Percentiles rank a stretch among this genome's conserved stretches.
Conservation (phyloP, 495 filamentous ascomycete species). For the Penicillium paradoxum region DNA sequence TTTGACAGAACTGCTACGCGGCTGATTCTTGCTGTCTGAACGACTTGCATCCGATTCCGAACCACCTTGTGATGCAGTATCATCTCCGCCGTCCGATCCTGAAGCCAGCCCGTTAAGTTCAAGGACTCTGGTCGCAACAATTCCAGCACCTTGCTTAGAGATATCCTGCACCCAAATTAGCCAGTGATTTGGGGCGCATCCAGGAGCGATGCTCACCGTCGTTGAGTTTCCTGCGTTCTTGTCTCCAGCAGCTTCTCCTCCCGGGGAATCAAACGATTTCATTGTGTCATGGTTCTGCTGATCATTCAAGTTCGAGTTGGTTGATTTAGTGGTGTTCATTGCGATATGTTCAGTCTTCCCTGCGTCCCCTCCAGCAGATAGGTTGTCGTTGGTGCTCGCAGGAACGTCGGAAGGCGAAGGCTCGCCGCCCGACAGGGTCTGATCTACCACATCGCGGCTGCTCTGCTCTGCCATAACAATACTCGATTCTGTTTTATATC, state of each 20-base stretch:
- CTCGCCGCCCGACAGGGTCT: constrained; percentile 70
- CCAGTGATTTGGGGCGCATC: background rate
- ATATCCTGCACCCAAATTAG: constrained; percentile 32
- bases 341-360: constrained; percentile 43
- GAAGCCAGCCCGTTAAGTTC: constrained; percentile 43
- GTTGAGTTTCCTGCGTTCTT: constrained; percentile 27
- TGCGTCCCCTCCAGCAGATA: constrained; percentile 53
- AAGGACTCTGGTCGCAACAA: constrained; percentile 39
- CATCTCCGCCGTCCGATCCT: constrained; percentile 41
- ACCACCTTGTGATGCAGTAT: constrained; percentile 42
- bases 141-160: constrained; percentile 30
- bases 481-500: constrained; percentile 47
- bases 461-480: constrained; percentile 81
- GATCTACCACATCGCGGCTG: constrained; percentile 73
- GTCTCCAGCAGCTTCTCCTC: constrained; percentile 24
- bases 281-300: constrained; percentile 26
- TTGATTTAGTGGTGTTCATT: constrained; percentile 20
- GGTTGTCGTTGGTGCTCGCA: constrained; percentile 56
- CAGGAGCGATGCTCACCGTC: constrained; percentile 27
- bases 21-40: constrained; percentile 55
- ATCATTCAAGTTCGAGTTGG: constrained; percentile 24
- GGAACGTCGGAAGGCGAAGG: constrained; percentile 66
- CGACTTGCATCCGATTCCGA: constrained; percentile 48
- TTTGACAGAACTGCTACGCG: constrained; percentile 68
- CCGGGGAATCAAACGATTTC: constrained; percentile 8